These are phyloP conservation scores for Echria macrotheca DNA, from an alignment of 495 filamentous ascomycete species.

Conservation along the genomic window DNA sequence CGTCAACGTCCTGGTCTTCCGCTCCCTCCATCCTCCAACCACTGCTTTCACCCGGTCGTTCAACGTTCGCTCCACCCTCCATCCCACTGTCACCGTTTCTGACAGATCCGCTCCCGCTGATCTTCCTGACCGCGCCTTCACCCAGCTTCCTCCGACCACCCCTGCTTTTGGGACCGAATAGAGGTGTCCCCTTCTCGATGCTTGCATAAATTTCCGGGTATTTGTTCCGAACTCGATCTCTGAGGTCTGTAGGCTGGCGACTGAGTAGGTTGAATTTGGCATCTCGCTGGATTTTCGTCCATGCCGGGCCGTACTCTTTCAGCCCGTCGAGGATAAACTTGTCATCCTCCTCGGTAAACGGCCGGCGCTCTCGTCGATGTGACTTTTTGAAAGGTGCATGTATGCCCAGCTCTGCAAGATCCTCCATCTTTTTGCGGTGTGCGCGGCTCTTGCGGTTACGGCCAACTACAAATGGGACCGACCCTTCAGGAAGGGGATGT, in stretches of 20 bases:
- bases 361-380: slow-evolving; percentile 49
- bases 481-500: slow-evolving; percentile 13
- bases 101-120: too few relatives aligned
- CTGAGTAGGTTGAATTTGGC: slow-evolving; percentile 56
- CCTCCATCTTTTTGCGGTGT: slow-evolving; percentile 50
- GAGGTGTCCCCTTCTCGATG: slow-evolving; percentile 52
- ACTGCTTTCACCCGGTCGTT: too few relatives aligned
- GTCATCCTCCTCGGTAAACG: slow-evolving; percentile 73
- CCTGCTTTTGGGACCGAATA: too few relatives aligned
- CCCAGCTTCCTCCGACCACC: too few relatives aligned
- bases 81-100: too few relatives aligned
- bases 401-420: slow-evolving; percentile 54
- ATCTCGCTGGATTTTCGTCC: slow-evolving; percentile 76
- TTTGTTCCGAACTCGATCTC: slow-evolving; percentile 76
- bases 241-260: slow-evolving; percentile 70
- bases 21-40: too few relatives aligned
- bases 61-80: too few relatives aligned
- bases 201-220: slow-evolving; percentile 56
- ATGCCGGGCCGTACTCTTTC: slow-evolving; percentile 66
- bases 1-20: too few relatives aligned
- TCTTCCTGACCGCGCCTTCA: too few relatives aligned
- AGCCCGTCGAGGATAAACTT: slow-evolving; percentile 70
- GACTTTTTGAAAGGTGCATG: slow-evolving; percentile 49
- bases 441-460: slow-evolving; percentile 42
- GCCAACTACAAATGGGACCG: slow-evolving; percentile 7